Evolutionary conservation across 305 asterid species (phyloP).

Genomic region (Fraxinus angustifolia): DNA sequence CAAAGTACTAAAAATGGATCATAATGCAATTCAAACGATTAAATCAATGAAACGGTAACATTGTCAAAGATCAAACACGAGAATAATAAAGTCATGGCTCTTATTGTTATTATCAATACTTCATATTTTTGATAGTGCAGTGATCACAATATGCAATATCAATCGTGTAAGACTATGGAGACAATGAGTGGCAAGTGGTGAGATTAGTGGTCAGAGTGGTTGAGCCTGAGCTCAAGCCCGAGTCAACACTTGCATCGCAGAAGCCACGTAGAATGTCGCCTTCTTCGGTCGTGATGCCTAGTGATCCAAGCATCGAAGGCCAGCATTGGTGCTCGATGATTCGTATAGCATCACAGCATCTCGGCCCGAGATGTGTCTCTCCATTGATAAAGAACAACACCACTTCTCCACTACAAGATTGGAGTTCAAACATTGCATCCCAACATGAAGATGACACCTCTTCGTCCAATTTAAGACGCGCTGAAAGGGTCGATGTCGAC

Average conservation of each 20-base stretch:
- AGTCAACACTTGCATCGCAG: conserved; percentile 36
- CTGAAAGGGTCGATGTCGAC: conserved; percentile 20
- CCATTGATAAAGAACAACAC: conserved; percentile 56
- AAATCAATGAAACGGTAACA: neutral
- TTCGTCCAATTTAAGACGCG: conserved; percentile 36
- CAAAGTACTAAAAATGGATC: neutral
- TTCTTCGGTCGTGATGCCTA: conserved; percentile 53
- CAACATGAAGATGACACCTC: conserved; percentile 45
- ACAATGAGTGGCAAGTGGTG: conserved; percentile 22
- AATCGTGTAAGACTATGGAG: neutral
- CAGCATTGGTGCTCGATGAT: conserved; percentile 58
- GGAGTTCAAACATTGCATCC: conserved; percentile 62
- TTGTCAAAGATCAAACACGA: neutral
- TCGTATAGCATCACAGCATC: conserved; percentile 52
- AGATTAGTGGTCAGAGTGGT: conserved; percentile 19
- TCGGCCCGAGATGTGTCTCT: conserved; percentile 50
- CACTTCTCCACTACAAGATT: conserved; percentile 55
- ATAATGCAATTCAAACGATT: neutral
- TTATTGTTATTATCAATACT: neutral
- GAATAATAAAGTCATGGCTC: neutral
- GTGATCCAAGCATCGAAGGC: conserved; percentile 63
- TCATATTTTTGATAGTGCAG: neutral
- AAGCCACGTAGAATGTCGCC: conserved; percentile 51
- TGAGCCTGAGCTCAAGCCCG: neutral
- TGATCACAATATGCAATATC: neutral